phyloP scores from a whole-genome alignment of 2,329 filamentous ascomycete species.

The Escovopsis sp. region DNA sequence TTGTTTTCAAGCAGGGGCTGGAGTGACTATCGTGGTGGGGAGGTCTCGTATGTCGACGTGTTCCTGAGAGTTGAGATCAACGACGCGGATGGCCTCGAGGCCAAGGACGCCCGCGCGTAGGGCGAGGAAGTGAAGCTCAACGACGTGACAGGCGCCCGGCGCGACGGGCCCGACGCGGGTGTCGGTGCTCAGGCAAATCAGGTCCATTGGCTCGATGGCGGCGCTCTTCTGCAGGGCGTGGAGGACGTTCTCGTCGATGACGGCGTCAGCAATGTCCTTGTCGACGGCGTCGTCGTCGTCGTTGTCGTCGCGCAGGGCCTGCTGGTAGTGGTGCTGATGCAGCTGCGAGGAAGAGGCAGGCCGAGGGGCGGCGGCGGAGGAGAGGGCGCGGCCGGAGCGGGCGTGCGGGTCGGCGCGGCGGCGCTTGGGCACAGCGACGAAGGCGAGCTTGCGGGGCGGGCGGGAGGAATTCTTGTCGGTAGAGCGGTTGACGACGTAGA shows the following conservation, averaged over 20 bases:
- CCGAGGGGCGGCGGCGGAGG: constrained; percentile 25
- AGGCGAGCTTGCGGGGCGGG: constrained; percentile 48
- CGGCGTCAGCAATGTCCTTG: constrained; percentile 42
- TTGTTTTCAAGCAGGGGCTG: constrained; percentile 11
- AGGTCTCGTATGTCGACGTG: constrained; percentile 63
- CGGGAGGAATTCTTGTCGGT: constrained; percentile 23
- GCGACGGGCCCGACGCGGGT: constrained; percentile 57
- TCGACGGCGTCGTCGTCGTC: constrained; percentile 20
- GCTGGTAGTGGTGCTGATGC: too few species aligned
- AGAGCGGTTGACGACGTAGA: constrained; percentile 63
- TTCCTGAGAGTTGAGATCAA: constrained; percentile 60
- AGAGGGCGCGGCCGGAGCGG: constrained; percentile 36
- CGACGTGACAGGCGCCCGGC: constrained; percentile 57
- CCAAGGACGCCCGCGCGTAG: constrained; percentile 49
- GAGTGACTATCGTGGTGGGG: constrained; percentile 47
- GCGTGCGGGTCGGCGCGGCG: constrained; percentile 40
- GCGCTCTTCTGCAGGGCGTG: constrained; percentile 56
- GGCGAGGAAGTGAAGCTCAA: constrained; percentile 57
- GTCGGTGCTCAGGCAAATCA: constrained; percentile 64
- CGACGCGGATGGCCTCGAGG: constrained; percentile 57
- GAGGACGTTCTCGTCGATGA: constrained; percentile 56
- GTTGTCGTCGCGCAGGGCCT: too few species aligned
- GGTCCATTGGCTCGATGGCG: constrained; percentile 45
- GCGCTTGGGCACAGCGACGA: constrained; percentile 51
- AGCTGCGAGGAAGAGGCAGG: too few species aligned